Evolutionary conservation across 2,329 filamentous ascomycete species (phyloP).

Genomic region (Knufia fluminis): DNA sequence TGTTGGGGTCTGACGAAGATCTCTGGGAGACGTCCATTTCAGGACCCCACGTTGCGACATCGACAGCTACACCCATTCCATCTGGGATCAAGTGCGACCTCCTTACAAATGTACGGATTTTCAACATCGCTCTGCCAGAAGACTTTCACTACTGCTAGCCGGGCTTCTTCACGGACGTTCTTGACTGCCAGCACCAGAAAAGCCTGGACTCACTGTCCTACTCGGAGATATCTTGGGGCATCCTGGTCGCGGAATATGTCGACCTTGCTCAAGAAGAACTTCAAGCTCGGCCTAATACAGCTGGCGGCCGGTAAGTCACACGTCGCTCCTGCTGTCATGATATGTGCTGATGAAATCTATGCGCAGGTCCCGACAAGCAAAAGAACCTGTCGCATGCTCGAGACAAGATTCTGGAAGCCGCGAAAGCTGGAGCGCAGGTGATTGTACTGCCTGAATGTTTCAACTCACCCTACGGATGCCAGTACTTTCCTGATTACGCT

Average conservation of each 20-base stretch:
- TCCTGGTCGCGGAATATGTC: conserved; percentile 33
- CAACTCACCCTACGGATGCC: conserved; percentile 91
- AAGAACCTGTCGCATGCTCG: conserved; percentile 75
- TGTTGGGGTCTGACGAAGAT: too few relatives aligned
- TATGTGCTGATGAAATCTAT: not conserved
- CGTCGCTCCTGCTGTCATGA: not conserved
- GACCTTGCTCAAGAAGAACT: conserved; percentile 59
- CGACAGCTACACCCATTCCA: too few relatives aligned
- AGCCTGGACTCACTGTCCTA: not conserved
- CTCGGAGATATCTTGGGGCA: not conserved
- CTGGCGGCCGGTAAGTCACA: conserved; percentile 55
- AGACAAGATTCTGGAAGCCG: conserved; percentile 72
- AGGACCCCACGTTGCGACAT: too few relatives aligned
- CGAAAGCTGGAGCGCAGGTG: conserved; percentile 65
- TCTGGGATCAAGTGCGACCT: too few relatives aligned
- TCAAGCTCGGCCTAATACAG: conserved; percentile 75
- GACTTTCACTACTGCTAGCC: too few relatives aligned
- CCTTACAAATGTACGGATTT: too few relatives aligned
- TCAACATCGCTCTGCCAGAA: too few relatives aligned
- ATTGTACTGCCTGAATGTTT: conserved; percentile 97
- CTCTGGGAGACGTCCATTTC: too few relatives aligned
- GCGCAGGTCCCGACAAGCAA: conserved; percentile 63
- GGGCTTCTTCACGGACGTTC: too few relatives aligned
- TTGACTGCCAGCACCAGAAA: too few relatives aligned
- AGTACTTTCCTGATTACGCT: conserved; percentile 85